Conservation (phyloP, 805 yeast genomes). For the Teunomyces aglyptinius region DNA sequence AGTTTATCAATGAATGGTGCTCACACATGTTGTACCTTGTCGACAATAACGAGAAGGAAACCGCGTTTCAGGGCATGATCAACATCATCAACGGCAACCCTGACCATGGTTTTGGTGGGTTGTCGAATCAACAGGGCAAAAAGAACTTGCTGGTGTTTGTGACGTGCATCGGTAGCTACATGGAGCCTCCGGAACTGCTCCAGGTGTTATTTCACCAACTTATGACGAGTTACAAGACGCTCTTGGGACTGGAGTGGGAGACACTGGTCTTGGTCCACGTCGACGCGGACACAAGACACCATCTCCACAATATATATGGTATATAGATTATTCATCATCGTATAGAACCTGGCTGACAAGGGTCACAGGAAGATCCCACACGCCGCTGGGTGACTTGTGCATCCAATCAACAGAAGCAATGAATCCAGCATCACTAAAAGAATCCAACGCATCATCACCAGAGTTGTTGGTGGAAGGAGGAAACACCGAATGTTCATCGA, state of each 20-base stretch:
- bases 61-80: constrained; percentile 83
- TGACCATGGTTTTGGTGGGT: constrained; percentile 49
- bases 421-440: constrained; percentile 1
- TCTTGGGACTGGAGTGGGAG: constrained; percentile 46
- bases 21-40: constrained; percentile 61
- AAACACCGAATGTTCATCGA: constrained; percentile 59
- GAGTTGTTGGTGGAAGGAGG: constrained; percentile 14
- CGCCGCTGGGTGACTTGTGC: constrained; percentile 63
- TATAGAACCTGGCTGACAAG: constrained; percentile 68
- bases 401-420: no score
- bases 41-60: constrained; percentile 85
- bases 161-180: constrained; percentile 57
- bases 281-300: constrained; percentile 28
- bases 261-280: constrained; percentile 28
- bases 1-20: constrained; percentile 69
- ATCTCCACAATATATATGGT: constrained; percentile 20
- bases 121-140: constrained; percentile 43
- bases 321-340: constrained; percentile 15
- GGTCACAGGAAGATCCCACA: constrained; percentile 78
- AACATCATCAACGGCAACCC: constrained; percentile 67
- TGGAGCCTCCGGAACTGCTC: constrained; percentile 48
- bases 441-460: no score
- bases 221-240: constrained; percentile 42
- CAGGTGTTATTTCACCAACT: constrained; percentile 44
- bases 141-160: constrained; percentile 52